Base-by-base conservation (phyloP, 768 basidiomycete genomes). In the Leccinum imitatum region DNA sequence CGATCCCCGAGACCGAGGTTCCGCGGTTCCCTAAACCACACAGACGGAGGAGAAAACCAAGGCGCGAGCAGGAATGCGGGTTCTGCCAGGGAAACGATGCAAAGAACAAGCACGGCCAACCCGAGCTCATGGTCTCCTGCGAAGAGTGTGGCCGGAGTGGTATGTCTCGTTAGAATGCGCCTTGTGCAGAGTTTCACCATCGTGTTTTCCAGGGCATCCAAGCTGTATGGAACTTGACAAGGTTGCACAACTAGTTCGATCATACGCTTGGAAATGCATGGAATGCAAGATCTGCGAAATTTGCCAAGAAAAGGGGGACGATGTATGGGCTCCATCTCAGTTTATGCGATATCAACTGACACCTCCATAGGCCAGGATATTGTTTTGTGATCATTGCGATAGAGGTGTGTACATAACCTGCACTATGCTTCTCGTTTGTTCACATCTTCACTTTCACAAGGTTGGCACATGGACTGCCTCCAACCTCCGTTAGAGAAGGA, bases 381-480 rank as follows among this genome's bases (percentile, higher is more conserved):
- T 98, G 56, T 90, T 98, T 66, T 98, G 96, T 73, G 96, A 98
- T 80, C 84, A 80, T 58, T 98, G 96, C 74, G 96, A 98, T 79
- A 81, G 93, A 82, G 93, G 91, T 86, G 71, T 44, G 33, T 60
- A 19, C 64, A 62, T 57, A 48, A 62, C 15, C 63, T 63, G 7
- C 58, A 35, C 52, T 35, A 25, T 21, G 51, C 35, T 23, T 25
- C 56, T 57, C 61, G 50, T 53, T 59, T 7, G 8, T 50, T 65
- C 54, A 52, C 52, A 7, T 31, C 47, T 54, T 6, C 21, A 21
- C 55, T 35, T 54, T 46, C 23, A 37, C 58, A 63, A 88, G 92
- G 91, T 37, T 93, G 90, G 90, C 92, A 95, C 73, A 85, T 87
- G 81, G 83, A 87, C 64, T 95, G 91, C 72, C 80, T 94, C 58